Base-by-base conservation (phyloP, 2,329 filamentous ascomycete species). In the Colletotrichum incanum region DNA sequence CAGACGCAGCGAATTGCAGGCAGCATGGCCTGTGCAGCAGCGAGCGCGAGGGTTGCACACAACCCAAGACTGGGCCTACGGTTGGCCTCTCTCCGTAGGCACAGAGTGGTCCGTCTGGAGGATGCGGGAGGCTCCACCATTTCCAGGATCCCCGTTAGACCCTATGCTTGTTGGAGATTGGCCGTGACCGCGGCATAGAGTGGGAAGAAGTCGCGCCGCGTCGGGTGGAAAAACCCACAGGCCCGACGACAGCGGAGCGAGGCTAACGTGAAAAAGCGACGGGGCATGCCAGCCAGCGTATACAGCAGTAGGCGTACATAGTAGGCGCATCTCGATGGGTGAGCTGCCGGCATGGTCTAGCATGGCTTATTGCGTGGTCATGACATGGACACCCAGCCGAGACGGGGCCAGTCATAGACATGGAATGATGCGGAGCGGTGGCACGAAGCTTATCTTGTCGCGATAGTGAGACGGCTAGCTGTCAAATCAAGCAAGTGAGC, bases 401-500 rank as follows among this genome's bases (percentile, higher is more conserved):
- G 65, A 69, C 47, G 20, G 43, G 65, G 28, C 69, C 54, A 60
- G 65, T 69, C 28, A 60, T 28, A 39, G 45, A 34, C 28, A 12
- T n/a, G 45, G 43, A 58, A 61, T 37, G 26, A 20, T 55, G 55
- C 41, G 43, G 43, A 43, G 63, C 16, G 49, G 58, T 63, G 47
- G 52, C 59, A 64, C 39, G 43, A 61, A 67, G 56, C 39, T 45
- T 71, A 67, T 71, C 56, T 67, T 59, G 49, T 67, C 47, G 62
- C 28, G 23, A 18, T n/a, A 50, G 50, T 47, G 58, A 37, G 63
- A 71, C 58, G 26, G 68, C 26, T 54, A 59, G 59, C 23, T 72
- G 52, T 69, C 65, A 49, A 65, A 72, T 54, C 45, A 41, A 69
- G 65, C 20, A 72, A 64, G 52, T 72, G 69, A 55, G 45, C 69